Evolutionary conservation across 495 filamentous ascomycete genomes (phyloP).

Genomic region (Penicillium odoratum): DNA sequence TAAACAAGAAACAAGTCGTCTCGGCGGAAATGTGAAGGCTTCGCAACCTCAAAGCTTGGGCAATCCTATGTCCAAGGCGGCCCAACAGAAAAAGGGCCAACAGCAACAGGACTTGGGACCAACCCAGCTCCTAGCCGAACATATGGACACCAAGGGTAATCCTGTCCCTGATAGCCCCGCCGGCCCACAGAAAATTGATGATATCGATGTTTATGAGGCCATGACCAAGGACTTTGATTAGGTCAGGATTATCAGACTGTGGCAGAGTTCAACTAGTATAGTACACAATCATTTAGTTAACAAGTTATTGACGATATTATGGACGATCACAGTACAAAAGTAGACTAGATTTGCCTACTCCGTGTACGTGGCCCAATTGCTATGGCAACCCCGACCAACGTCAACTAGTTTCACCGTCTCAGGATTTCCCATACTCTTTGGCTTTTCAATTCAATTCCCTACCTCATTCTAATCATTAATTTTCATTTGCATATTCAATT

Average conservation of each 20-base stretch:
- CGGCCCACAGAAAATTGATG: conserved; percentile 21
- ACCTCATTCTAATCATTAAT: conserved; percentile 3
- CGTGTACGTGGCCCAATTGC: conserved; percentile 22
- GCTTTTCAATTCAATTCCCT: neutral
- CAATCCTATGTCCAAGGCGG: conserved; percentile 7
- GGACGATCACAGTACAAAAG: neutral
- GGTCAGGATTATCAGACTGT: conserved; percentile 1
- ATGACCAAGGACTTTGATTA: conserved; percentile 41
- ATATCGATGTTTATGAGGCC: conserved; percentile 30
- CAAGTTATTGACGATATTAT: neutral
- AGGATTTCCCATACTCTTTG: neutral
- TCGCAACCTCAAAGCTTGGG: conserved; percentile 25
- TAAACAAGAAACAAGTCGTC: neutral
- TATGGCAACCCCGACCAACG: conserved; percentile 24
- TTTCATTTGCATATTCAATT: neutral
- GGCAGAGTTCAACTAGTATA: neutral
- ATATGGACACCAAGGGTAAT: conserved; percentile 37
- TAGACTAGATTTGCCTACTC: neutral
- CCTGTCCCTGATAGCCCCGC: conserved; percentile 33
- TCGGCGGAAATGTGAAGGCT: conserved; percentile 1
- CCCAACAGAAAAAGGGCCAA: conserved; percentile 7
- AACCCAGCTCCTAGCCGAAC: conserved; percentile 31
- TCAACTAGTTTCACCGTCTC: neutral
- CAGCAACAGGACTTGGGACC: conserved; percentile 22
- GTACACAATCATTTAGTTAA: neutral